phyloP scores from a whole-genome alignment of 345 rosid species.

The Salix brachista region DNA sequence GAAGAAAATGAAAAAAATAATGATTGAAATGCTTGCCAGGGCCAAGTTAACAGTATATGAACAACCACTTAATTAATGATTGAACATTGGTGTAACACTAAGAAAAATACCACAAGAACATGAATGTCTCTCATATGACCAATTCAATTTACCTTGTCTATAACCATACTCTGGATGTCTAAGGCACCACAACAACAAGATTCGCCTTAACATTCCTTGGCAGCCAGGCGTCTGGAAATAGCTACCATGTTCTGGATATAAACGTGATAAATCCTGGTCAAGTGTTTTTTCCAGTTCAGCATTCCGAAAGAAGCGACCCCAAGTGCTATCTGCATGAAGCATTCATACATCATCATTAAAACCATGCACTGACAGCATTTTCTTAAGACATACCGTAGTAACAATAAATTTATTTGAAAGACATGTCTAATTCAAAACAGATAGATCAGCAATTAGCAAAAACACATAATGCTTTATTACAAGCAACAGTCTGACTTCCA shows the following conservation, averaged over 20 bases:
- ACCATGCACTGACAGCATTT: not conserved
- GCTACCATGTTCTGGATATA: slow-evolving; percentile 90
- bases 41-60: not conserved
- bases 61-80: not conserved
- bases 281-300: slow-evolving; percentile 93
- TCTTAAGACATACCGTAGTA: not conserved
- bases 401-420: not conserved
- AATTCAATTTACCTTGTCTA: slow-evolving; percentile 62
- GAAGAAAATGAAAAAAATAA: not conserved
- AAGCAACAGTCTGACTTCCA: not conserved
- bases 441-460: not conserved
- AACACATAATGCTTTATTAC: not conserved
- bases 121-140: not conserved
- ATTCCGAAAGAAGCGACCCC: slow-evolving; percentile 91
- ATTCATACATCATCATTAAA: not conserved
- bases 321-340: slow-evolving; percentile 66
- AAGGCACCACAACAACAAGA: slow-evolving; percentile 88
- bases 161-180: slow-evolving; percentile 81
- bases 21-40: not conserved
- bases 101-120: not conserved
- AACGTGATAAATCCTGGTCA: slow-evolving; percentile 86
- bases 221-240: slow-evolving; percentile 95
- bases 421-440: not conserved
- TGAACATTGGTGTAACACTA: not conserved
- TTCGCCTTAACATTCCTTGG: slow-evolving; percentile 91